Conservation (phyloP, 2,329 filamentous ascomycete species). For the Fusarium denticulatum region DNA sequence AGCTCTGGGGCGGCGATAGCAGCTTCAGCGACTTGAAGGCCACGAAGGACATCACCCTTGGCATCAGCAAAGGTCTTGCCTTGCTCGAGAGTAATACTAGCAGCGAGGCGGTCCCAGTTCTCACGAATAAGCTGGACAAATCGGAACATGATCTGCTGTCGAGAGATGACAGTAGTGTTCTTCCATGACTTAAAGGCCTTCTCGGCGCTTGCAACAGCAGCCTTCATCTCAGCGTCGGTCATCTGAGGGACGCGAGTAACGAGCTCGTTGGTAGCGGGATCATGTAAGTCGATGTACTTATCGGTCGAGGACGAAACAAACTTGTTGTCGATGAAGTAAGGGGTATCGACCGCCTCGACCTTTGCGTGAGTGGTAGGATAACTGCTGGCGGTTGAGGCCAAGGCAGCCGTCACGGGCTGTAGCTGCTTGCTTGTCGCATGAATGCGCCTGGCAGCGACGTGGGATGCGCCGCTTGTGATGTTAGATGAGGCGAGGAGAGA, state of each 20-base stretch:
- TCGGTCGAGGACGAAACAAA: constrained; percentile 75
- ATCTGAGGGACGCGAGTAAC: constrained; percentile 85
- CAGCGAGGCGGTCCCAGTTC: constrained; percentile 86
- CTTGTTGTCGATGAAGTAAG: constrained; percentile 84
- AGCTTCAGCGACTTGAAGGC: constrained; percentile 85
- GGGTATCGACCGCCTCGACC: constrained; percentile 75
- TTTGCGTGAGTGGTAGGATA: constrained; percentile 79
- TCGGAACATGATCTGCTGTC: constrained; percentile 90
- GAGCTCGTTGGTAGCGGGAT: constrained; percentile 87
- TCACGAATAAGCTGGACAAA: constrained; percentile 82
- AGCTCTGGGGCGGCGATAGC: constrained; percentile 83
- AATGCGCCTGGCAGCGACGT: constrained; percentile 61
- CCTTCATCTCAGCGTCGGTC: constrained; percentile 79
- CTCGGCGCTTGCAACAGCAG: constrained; percentile 78
- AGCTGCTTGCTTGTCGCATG: constrained; percentile 67
- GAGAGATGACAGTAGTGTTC: constrained; percentile 74
- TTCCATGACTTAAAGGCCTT: constrained; percentile 81
- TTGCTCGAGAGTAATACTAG: constrained; percentile 87
- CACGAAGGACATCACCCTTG: constrained; percentile 81
- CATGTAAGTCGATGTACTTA: constrained; percentile 81
- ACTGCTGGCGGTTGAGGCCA: constrained; percentile 65
- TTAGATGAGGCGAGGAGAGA: constrained; percentile 49
- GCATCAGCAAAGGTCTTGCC: constrained; percentile 89
- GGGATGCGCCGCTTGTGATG: constrained; percentile 49
- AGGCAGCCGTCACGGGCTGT: constrained; percentile 57